Evolutionary conservation across 768 basidiomycete genomes (phyloP).

Genomic region (Kwoniella newhampshirensis): DNA sequence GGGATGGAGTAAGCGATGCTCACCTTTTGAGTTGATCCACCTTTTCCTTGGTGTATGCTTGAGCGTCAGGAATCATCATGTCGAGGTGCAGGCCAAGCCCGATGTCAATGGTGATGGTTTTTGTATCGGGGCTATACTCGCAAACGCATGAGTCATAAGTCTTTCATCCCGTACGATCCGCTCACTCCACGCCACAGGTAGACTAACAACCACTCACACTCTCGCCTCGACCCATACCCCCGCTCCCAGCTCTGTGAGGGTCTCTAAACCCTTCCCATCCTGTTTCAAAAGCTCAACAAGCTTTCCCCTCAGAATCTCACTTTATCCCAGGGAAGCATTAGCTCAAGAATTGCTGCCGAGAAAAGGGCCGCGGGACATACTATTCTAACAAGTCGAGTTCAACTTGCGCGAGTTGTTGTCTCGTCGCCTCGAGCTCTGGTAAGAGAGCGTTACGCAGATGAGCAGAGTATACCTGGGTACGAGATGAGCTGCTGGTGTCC

Average conservation of each 20-base stretch:
- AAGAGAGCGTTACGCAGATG: constrained; percentile 22
- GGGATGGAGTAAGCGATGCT: neutral
- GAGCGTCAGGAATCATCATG: constrained; percentile 16
- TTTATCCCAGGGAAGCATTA: neutral
- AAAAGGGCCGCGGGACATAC: constrained; percentile 14
- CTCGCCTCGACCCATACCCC: constrained; percentile 24
- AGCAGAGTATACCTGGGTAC: constrained; percentile 16
- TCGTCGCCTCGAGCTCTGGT: constrained; percentile 17
- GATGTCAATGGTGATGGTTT: constrained; percentile 24
- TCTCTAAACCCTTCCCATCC: constrained; percentile 10
- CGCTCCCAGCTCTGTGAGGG: constrained; percentile 21
- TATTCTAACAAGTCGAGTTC: constrained; percentile 35
- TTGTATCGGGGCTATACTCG: constrained; percentile 23
- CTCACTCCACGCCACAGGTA: neutral
- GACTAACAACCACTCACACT: constrained; percentile 14
- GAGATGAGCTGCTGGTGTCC: too few species aligned
- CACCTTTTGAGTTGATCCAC: constrained; percentile 26
- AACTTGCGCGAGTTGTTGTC: constrained; percentile 10
- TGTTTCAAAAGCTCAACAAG: constrained; percentile 7
- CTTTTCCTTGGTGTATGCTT: constrained; percentile 19
- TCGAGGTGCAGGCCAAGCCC: constrained; percentile 34
- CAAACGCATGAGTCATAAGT: neutral
- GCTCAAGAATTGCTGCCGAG: neutral
- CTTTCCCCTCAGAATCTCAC: constrained; percentile 2
- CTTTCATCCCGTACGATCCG: neutral